These are phyloP conservation scores for Trichoderma lentiforme DNA, from an alignment of 2,329 filamentous ascomycete species.

Conservation along the genomic window DNA sequence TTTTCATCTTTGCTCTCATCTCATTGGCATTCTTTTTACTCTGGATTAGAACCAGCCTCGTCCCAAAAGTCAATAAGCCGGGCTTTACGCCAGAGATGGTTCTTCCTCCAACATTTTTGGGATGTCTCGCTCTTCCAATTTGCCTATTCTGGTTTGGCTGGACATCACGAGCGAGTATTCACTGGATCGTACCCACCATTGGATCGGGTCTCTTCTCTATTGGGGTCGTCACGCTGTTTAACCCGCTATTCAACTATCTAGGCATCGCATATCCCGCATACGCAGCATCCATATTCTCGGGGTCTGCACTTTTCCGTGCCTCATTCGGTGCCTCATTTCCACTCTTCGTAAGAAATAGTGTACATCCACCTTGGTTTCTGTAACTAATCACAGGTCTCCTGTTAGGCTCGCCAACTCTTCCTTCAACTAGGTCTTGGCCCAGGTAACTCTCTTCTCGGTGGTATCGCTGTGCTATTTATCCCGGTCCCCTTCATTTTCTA, in stretches of 20 bases:
- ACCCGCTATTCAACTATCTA: slow-evolving; percentile 18
- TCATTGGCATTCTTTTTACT: not conserved
- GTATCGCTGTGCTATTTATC: not conserved
- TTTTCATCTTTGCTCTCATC: not conserved
- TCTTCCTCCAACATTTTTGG: slow-evolving; percentile 57
- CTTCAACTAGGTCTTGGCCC: not conserved
- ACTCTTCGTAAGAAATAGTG: not conserved
- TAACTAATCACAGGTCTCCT: not conserved
- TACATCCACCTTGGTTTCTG: not conserved
- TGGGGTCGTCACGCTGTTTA: slow-evolving; percentile 30
- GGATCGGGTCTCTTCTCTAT: slow-evolving; percentile 49
- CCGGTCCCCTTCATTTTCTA: not conserved
- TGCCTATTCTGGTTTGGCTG: slow-evolving; percentile 65
- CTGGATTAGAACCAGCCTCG: not conserved
- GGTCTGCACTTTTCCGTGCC: not conserved
- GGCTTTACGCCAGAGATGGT: not conserved
- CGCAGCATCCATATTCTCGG: not conserved
- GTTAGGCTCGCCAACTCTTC: not conserved
- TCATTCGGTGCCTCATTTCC: not conserved
- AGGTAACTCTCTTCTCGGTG: not conserved
- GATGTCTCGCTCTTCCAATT: slow-evolving; percentile 54
- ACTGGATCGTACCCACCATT: slow-evolving; percentile 52
- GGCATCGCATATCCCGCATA: slow-evolving; percentile 15
- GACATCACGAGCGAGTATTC: slow-evolving; percentile 54
- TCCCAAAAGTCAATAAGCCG: not conserved